Evolutionary conservation across 1,139 yeast genomes (phyloP).

Genomic region (Kluyveromyces sp.): DNA sequence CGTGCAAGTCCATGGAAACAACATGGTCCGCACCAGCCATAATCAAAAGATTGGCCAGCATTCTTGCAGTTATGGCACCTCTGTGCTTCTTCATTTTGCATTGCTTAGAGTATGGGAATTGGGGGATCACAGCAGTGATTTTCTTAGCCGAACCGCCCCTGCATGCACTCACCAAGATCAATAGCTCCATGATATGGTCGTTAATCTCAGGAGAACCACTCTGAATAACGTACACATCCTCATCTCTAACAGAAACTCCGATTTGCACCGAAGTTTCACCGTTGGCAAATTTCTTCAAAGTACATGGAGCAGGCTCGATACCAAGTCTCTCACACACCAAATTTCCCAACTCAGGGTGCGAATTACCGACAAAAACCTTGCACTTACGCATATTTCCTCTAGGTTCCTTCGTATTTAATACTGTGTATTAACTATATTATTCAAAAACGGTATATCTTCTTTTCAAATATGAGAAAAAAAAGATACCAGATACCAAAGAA

Average conservation of each 20-base stretch:
- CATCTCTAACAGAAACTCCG: conserved; percentile 91
- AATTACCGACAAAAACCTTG: conserved; percentile 90
- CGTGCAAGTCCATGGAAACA: conserved; percentile 95
- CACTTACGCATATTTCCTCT: conserved; percentile 73
- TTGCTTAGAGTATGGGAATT: conserved; percentile 95
- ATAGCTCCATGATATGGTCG: conserved; percentile 93
- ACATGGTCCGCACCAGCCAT: conserved; percentile 99
- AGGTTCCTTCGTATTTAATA: too few species aligned
- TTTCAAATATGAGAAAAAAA: too few species aligned
- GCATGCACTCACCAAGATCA: conserved; percentile 89
- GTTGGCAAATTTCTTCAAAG: conserved; percentile 83
- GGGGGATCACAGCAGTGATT: conserved; percentile 95
- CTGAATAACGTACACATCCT: conserved; percentile 92
- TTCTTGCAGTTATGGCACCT: conserved; percentile 98
- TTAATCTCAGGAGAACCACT: conserved; percentile 85
- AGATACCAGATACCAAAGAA: too few species aligned
- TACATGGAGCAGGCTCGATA: conserved; percentile 91
- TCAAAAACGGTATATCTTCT: too few species aligned
- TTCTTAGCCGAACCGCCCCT: conserved; percentile 96
- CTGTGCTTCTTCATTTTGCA: conserved; percentile 97
- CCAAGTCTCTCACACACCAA: conserved; percentile 87
- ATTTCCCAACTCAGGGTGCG: conserved; percentile 90
- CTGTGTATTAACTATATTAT: too few species aligned
- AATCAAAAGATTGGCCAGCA: conserved; percentile 88
- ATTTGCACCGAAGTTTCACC: conserved; percentile 97